Evolutionary conservation across 2,329 filamentous ascomycete species (phyloP).

Genomic region (Nigrospora osmanthi): DNA sequence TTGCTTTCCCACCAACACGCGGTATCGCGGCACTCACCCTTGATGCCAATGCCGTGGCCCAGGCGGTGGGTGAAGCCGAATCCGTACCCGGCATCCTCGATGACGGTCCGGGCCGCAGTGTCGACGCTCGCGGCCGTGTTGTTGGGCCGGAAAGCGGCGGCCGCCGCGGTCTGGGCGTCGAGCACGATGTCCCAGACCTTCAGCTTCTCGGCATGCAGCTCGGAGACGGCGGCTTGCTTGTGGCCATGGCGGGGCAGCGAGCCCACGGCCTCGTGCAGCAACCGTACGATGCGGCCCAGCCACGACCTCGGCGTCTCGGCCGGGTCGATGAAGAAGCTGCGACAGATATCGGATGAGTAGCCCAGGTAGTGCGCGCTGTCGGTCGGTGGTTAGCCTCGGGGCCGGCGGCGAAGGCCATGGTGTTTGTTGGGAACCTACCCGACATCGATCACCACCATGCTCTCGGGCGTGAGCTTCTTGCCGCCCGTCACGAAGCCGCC

Average conservation of each 20-base stretch:
- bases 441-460: conserved; percentile 56
- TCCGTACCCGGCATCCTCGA: conserved; percentile 50
- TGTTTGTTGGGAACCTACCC: conserved; percentile 21
- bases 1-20: no score
- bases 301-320: conserved; percentile 5
- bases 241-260: neutral
- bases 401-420: neutral
- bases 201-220: conserved; percentile 38
- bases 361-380: conserved; percentile 47
- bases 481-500: conserved; percentile 43
- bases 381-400: no score
- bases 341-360: conserved; percentile 56
- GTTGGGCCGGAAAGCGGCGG: conserved; percentile 39
- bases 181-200: conserved; percentile 52
- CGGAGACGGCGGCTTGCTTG: neutral
- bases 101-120: conserved; percentile 49
- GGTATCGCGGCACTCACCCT: conserved; percentile 22
- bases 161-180: conserved; percentile 52
- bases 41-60: conserved; percentile 59
- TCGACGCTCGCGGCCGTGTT: conserved; percentile 52
- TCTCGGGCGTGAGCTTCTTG: conserved; percentile 43
- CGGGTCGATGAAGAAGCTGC: conserved; percentile 48
- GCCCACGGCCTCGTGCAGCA: neutral
- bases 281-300: neutral
- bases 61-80: conserved; percentile 53